phyloP scores from a whole-genome alignment of 2,329 filamentous ascomycete genomes.

The Colletotrichum plurivorum region DNA sequence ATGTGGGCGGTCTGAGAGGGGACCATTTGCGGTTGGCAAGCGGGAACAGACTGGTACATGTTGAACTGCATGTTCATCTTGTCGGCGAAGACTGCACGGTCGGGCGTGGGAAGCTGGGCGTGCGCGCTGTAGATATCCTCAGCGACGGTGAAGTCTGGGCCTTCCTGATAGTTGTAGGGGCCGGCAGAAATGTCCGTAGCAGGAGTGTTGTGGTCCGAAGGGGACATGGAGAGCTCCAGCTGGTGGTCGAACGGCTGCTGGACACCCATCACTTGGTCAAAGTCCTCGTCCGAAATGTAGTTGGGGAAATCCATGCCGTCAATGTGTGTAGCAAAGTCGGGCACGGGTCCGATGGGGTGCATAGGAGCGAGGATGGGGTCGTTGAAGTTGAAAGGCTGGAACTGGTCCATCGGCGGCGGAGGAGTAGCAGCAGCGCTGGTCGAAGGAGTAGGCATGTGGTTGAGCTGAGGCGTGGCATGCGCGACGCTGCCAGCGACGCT shows the following conservation, averaged over 20 bases:
- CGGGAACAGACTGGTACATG: slow-evolving; percentile 47
- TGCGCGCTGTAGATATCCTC: slow-evolving; percentile 75
- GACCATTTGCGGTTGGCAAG: slow-evolving; percentile 54
- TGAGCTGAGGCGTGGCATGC: slow-evolving; percentile 71
- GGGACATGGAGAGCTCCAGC: slow-evolving; percentile 60
- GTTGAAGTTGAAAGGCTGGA: slow-evolving; percentile 47
- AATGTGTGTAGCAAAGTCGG: slow-evolving; percentile 44
- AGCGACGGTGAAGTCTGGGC: slow-evolving; percentile 72
- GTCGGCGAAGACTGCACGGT: slow-evolving; percentile 44
- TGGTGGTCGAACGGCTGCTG: slow-evolving; percentile 45
- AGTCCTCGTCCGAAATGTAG: slow-evolving; percentile 64
- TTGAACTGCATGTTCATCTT: slow-evolving; percentile 37
- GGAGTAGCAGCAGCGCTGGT: slow-evolving; percentile 72
- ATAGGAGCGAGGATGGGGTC: slow-evolving; percentile 31
- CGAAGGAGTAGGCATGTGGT: slow-evolving; percentile 74
- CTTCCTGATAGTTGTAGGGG: slow-evolving; percentile 70
- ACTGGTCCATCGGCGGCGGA: slow-evolving; percentile 59
- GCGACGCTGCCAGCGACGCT: slow-evolving; percentile 62
- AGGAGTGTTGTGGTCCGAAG: slow-evolving; percentile 66
- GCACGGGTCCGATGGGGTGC: slow-evolving; percentile 40
- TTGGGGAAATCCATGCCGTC: slow-evolving; percentile 62
- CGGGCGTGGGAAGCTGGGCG: slow-evolving; percentile 68
- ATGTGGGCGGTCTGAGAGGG: slow-evolving; percentile 64
- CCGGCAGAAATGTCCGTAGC: slow-evolving; percentile 58
- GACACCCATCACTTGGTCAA: slow-evolving; percentile 51